These are phyloP conservation scores for Fusarium longipes DNA, from an alignment of 2,329 filamentous ascomycete genomes.

Conservation along the genomic window DNA sequence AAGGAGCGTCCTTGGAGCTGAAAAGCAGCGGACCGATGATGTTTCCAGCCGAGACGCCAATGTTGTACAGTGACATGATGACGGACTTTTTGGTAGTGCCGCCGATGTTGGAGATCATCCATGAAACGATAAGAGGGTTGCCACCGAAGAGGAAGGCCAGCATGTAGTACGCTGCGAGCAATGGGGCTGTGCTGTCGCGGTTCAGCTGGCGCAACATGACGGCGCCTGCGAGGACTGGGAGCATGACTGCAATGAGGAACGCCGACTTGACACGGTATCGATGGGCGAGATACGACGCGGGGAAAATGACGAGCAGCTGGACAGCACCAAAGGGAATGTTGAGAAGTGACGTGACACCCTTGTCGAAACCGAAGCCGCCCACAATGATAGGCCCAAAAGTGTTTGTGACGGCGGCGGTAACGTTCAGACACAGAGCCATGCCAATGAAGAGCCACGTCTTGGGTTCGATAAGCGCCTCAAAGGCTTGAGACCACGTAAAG, in stretches of 20 bases:
- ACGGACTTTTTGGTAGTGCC: conserved; percentile 75
- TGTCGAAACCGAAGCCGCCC: conserved; percentile 68
- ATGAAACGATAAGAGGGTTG: conserved; percentile 73
- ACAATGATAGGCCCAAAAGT: conserved; percentile 74
- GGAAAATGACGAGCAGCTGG: conserved; percentile 69
- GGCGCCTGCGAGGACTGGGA: conserved; percentile 71
- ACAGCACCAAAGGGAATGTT: conserved; percentile 75
- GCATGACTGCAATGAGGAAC: conserved; percentile 63
- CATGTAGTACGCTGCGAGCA: conserved; percentile 73
- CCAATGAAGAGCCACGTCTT: conserved; percentile 70
- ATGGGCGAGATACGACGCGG: conserved; percentile 68
- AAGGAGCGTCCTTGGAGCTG: conserved; percentile 65
- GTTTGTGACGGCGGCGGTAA: conserved; percentile 72
- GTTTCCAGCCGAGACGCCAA: conserved; percentile 70
- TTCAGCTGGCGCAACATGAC: conserved; percentile 65
- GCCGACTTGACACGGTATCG: conserved; percentile 67
- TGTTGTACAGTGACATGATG: conserved; percentile 73
- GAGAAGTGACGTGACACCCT: conserved; percentile 67
- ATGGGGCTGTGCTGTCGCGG: conserved; percentile 54
- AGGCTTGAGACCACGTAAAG: conserved; percentile 74
- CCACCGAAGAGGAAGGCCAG: conserved; percentile 74
- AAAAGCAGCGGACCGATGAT: conserved; percentile 75
- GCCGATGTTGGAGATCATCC: conserved; percentile 76
- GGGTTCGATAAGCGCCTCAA: conserved; percentile 60
- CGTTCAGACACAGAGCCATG: conserved; percentile 71